A percentile compares a stretch with the other conserved stretches of the same genome.
These are phyloP conservation scores for Colletotrichum lindemuthianum DNA, from an alignment of 2,329 filamentous ascomycete species.

Conservation along the genomic window DNA sequence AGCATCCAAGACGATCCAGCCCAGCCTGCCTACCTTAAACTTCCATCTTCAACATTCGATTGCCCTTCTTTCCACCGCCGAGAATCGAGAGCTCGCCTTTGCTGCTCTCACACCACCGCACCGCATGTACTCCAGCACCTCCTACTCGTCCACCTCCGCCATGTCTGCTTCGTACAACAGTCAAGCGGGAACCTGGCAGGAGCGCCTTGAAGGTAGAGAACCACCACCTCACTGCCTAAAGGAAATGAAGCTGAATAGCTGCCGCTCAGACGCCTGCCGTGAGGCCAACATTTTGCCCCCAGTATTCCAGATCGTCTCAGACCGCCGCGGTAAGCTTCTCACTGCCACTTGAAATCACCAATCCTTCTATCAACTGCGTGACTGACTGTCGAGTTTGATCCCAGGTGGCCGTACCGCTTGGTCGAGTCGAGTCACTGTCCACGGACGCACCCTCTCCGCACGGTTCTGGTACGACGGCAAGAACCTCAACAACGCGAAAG, in stretches of 20 bases:
- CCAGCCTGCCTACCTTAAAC: background rate
- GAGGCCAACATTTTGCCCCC: conserved; percentile 63
- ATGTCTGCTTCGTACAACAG: conserved; percentile 36
- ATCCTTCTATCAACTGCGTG: background rate
- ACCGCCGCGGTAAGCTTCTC: conserved; percentile 71
- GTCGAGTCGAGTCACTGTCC: conserved; percentile 83
- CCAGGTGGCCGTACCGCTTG: conserved; percentile 89
- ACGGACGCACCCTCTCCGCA: conserved; percentile 72
- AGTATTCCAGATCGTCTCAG: conserved; percentile 77
- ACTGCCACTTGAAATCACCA: conserved; percentile 1
- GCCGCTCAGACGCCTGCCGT: conserved; percentile 64
- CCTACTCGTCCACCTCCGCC: conserved; percentile 26
- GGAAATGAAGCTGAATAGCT: conserved; percentile 27
- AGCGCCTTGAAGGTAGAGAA: conserved; percentile 63
- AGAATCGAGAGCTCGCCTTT: background rate
- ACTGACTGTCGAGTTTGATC: conserved; percentile 14
- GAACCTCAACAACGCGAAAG: conserved; percentile 86
- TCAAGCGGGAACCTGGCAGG: conserved; percentile 58
- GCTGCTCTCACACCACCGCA: conserved; percentile 16
- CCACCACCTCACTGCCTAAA: conserved; percentile 20
- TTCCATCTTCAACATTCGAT: background rate
- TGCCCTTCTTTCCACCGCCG: background rate
- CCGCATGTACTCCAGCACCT: conserved; percentile 34
- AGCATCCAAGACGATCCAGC: conserved; percentile 13
- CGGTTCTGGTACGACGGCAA: conserved; percentile 93